A percentile compares a stretch with the other conserved stretches of the same genome.
Conservation (phyloP, 352 stramenopile species). For the Peronospora farinosa region DNA sequence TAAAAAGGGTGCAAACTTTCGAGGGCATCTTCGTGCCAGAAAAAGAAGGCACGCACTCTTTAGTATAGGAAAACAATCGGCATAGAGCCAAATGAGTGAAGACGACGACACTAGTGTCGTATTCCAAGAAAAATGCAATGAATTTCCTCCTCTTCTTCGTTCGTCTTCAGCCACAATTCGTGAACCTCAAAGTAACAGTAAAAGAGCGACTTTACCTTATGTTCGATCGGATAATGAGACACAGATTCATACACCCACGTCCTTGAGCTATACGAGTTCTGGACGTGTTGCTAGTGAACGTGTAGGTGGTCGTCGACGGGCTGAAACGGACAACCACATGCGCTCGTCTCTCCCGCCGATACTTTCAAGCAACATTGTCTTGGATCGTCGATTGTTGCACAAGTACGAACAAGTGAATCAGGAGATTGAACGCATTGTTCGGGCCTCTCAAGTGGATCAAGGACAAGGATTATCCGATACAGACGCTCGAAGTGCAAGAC, state of each 20-base stretch:
- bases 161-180: background rate
- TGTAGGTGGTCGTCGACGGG: conserved; percentile 20
- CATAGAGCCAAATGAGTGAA: conserved; percentile 23
- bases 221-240: conserved; percentile 3
- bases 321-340: conserved; percentile 30
- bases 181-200: conserved; percentile 3
- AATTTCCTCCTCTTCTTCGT: background rate
- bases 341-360: conserved; percentile 33
- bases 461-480: conserved; percentile 6
- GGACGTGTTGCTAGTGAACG: conserved; percentile 15
- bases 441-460: conserved; percentile 49
- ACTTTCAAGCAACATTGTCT: conserved; percentile 30
- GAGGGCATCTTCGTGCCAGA: too few relatives aligned
- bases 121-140: background rate
- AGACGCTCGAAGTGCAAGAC: conserved; percentile 20
- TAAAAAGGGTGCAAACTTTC: too few relatives aligned
- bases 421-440: conserved; percentile 67
- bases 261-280: background rate
- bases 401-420: conserved; percentile 75
- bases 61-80: conserved; percentile 24
- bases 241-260: conserved; percentile 9
- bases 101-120: conserved; percentile 8
- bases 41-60: too few relatives aligned
- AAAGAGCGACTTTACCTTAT: background rate
- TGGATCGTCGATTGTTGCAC: conserved; percentile 60